Conservation (phyloP, 2,329 filamentous ascomycete genomes). For the Penicillium vulpinum region DNA sequence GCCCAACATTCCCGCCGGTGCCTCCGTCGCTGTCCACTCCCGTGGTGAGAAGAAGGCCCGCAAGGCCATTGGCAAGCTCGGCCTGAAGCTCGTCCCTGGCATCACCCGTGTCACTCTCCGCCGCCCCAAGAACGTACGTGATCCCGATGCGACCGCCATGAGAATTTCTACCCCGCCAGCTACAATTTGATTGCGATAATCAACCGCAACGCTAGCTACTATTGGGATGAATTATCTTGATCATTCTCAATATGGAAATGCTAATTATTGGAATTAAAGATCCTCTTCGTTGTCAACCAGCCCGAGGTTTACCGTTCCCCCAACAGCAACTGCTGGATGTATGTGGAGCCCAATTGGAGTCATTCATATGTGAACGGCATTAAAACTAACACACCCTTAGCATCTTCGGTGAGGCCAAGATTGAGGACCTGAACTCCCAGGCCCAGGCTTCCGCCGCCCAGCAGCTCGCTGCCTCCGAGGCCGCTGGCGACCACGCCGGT, state of each 20-base stretch:
- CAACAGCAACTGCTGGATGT: constrained; percentile 99
- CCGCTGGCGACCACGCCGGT: constrained; percentile 60
- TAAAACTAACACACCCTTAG: constrained; percentile 52
- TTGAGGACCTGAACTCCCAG: constrained; percentile 98
- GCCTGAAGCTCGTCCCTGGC: constrained; percentile 91
- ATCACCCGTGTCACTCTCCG: constrained; percentile 98
- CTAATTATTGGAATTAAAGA: constrained; percentile 55
- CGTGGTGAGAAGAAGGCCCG: constrained; percentile 99
- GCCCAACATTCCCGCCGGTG: constrained; percentile 74
- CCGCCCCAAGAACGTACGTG: constrained; percentile 96
- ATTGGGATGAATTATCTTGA: not conserved
- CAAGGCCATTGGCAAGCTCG: constrained; percentile 98
- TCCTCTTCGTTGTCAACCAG: constrained; percentile 99
- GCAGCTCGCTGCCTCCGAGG: constrained; percentile 80
- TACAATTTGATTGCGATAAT: not conserved
- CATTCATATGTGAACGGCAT: not conserved
- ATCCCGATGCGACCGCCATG: constrained; percentile 12
- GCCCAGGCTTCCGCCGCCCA: constrained; percentile 94
- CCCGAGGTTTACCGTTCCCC: constrained; percentile 99
- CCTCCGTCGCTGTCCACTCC: constrained; percentile 88
- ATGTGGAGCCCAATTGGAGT: constrained; percentile 46
- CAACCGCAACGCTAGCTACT: not conserved
- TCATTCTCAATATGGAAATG: constrained; percentile 2
- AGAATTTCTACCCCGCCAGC: constrained; percentile 3
- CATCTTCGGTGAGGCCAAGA: constrained; percentile 99